Percentiles rank a stretch among this genome's conserved stretches.
Evolutionary conservation across 2,329 filamentous ascomycete genomes (phyloP).

Genomic region (Coniochaeta sp.): DNA sequence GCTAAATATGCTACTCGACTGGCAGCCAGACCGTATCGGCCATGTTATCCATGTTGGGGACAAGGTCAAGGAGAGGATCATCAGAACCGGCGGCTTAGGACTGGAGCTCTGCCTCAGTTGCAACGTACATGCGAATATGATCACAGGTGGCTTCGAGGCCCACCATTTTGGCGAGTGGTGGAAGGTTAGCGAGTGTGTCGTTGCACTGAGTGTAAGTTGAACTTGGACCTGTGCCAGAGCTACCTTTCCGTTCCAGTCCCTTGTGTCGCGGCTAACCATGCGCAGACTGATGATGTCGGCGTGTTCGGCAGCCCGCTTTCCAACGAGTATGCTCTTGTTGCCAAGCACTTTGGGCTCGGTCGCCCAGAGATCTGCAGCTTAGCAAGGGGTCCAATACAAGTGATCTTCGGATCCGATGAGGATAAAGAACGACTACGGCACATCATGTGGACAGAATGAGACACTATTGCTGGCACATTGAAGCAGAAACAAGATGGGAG

Average conservation of each 20-base stretch:
- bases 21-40: constrained; percentile 61
- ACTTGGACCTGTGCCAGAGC: background rate
- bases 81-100: constrained; percentile 45
- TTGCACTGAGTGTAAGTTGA: constrained; percentile 61
- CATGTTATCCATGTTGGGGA: constrained; percentile 72
- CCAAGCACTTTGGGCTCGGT: constrained; percentile 58
- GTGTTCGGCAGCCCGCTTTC: constrained; percentile 72
- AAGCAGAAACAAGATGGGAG: no score
- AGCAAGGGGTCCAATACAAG: constrained; percentile 52
- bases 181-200: constrained; percentile 45
- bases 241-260: background rate
- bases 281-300: constrained; percentile 74
- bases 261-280: background rate
- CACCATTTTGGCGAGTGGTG: constrained; percentile 77
- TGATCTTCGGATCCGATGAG: constrained; percentile 58
- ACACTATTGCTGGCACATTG: no score
- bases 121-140: constrained; percentile 72
- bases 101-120: constrained; percentile 75
- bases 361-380: constrained; percentile 40
- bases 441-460: constrained; percentile 36
- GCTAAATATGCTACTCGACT: constrained; percentile 56
- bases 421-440: constrained; percentile 51
- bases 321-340: constrained; percentile 69
- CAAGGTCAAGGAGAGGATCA: constrained; percentile 50
- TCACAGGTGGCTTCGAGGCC: constrained; percentile 53